phyloP scores from a whole-genome alignment of 352 stramenopile species.

The Globisporangium nunn region DNA sequence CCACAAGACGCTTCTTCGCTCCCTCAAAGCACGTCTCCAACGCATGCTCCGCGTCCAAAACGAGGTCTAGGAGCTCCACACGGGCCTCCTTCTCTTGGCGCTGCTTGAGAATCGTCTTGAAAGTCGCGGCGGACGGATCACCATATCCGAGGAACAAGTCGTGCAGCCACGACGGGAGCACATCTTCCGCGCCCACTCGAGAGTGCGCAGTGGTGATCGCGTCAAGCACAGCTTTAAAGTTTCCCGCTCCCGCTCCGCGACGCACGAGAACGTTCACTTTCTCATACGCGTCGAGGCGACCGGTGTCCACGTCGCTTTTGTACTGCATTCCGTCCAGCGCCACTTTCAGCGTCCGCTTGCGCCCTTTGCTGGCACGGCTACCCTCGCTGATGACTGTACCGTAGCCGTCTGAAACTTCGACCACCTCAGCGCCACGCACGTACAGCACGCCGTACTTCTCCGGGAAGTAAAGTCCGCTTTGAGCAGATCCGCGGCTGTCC shows the following conservation, averaged over 20 bases:
- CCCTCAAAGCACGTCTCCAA: constrained; percentile 23
- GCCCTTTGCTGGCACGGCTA: constrained; percentile 33
- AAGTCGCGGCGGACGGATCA: constrained; percentile 78
- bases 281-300: constrained; percentile 65
- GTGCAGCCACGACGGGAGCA: constrained; percentile 91
- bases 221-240: constrained; percentile 93
- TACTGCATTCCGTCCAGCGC: constrained; percentile 93
- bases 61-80: constrained; percentile 31
- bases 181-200: constrained; percentile 23
- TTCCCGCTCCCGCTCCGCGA: constrained; percentile 86
- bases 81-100: constrained; percentile 23
- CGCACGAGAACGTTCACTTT: constrained; percentile 94
- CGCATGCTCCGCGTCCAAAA: constrained; percentile 44
- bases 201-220: constrained; percentile 47
- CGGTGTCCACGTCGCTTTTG: constrained; percentile 78
- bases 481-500: constrained; percentile 21
- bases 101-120: constrained; percentile 47
- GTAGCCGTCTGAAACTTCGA: constrained; percentile 78
- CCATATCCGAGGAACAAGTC: constrained; percentile 93
- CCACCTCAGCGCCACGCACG: constrained; percentile 70
- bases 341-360: constrained; percentile 86
- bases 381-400: constrained; percentile 49
- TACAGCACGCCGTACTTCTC: constrained; percentile 84
- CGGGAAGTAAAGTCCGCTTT: constrained; percentile 66
- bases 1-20: constrained; percentile 21